Conservation (phyloP, 352 stramenopile species). For the Globisporangium abappressorium region DNA sequence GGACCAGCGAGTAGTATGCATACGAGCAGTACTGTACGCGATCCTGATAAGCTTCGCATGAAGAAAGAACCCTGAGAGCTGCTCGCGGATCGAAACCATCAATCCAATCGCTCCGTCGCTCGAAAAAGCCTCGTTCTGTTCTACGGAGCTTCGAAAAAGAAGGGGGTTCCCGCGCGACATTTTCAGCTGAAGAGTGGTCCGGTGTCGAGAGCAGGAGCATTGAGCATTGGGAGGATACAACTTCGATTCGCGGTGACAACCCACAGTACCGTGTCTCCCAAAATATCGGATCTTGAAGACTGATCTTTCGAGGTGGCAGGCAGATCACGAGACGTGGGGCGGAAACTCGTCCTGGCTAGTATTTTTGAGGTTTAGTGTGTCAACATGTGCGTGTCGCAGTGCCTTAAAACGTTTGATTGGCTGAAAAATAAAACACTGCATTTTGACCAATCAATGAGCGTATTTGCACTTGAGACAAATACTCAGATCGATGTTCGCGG, state of each 20-base stretch:
- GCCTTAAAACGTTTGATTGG: neutral
- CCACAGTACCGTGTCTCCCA: neutral
- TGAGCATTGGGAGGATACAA: no score
- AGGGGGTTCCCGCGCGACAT: neutral
- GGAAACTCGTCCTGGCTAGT: neutral
- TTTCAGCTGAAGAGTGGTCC: neutral
- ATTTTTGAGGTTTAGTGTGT: neutral
- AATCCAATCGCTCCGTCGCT: neutral
- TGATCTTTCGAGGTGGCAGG: neutral
- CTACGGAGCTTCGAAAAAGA: neutral
- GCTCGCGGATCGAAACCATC: neutral
- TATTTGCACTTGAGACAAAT: neutral
- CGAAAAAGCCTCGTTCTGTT: neutral
- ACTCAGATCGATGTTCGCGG: neutral
- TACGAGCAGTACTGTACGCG: no score
- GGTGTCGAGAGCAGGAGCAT: neutral
- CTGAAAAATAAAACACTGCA: neutral
- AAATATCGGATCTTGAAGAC: neutral
- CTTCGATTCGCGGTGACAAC: no score
- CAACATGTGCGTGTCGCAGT: neutral
- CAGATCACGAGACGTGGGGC: neutral
- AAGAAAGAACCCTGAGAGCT: no score
- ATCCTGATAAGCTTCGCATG: no score
- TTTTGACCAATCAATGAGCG: neutral
- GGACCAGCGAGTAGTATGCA: neutral